Evolutionary conservation across 2,329 filamentous ascomycete genomes (phyloP).

Genomic region (Bertia moriformis): DNA sequence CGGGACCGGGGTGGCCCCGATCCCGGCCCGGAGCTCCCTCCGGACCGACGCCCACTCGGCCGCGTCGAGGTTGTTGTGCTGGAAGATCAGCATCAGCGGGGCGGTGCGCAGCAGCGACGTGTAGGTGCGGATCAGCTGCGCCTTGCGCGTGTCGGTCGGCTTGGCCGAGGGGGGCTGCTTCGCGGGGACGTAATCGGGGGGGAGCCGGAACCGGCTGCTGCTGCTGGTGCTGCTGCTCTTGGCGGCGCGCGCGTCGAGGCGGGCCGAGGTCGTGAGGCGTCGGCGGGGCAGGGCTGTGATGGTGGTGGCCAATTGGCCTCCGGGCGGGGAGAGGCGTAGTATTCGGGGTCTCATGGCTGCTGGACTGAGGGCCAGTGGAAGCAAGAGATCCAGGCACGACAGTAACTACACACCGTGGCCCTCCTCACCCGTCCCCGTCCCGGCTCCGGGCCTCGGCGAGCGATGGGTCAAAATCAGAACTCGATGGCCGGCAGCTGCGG

Average conservation of each 20-base stretch:
- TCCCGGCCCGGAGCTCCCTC: conserved; percentile 41
- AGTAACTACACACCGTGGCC: too few species aligned
- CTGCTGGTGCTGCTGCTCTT: background rate
- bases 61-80: conserved; percentile 61
- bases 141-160: conserved; percentile 73
- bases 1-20: conserved; percentile 38
- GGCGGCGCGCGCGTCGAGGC: background rate
- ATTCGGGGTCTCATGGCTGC: too few species aligned
- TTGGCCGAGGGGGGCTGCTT: conserved; percentile 80
- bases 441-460: too few species aligned
- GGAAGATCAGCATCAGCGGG: conserved; percentile 56
- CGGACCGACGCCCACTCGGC: conserved; percentile 53
- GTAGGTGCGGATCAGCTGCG: conserved; percentile 68
- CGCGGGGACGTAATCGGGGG: conserved; percentile 38
- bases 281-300: background rate
- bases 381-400: too few species aligned
- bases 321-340: too few species aligned
- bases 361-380: too few species aligned
- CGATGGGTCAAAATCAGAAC: too few species aligned
- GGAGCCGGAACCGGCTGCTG: conserved; percentile 17
- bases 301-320: too few species aligned
- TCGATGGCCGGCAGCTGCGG: too few species aligned
- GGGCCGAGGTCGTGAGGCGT: background rate
- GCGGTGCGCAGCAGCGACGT: conserved; percentile 58
- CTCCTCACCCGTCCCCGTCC: too few species aligned